Percentiles rank a stretch among this genome's conserved stretches.
Evolutionary conservation across 2,329 filamentous ascomycete genomes (phyloP).

Genomic region (Fusarium algeriense): DNA sequence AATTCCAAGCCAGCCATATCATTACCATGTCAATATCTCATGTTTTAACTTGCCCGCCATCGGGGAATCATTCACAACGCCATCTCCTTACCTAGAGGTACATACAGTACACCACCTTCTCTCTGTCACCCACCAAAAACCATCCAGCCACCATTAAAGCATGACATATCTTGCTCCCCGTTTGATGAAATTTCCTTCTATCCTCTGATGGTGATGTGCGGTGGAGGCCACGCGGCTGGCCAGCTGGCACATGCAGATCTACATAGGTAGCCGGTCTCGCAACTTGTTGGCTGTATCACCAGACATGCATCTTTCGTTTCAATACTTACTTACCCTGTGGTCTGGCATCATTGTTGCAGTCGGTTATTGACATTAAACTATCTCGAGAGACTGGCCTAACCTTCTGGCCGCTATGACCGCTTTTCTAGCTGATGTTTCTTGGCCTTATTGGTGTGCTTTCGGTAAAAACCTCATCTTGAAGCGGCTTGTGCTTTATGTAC

Average conservation of each 20-base stretch:
- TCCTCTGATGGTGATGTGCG: neutral
- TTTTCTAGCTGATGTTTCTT: neutral
- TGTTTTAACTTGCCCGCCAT: constrained; percentile 2
- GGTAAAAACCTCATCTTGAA: neutral
- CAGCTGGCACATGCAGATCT: constrained; percentile 17
- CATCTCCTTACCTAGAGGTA: neutral
- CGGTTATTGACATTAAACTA: neutral
- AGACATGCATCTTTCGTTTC: constrained; percentile 5
- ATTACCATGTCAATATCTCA: constrained; percentile 24
- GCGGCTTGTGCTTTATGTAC: neutral
- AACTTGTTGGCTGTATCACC: neutral
- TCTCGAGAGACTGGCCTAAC: neutral
- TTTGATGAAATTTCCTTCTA: neutral
- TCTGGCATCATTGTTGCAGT: neutral
- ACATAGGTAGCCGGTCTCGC: constrained; percentile 1
- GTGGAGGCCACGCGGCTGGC: constrained; percentile 19
- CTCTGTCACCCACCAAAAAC: constrained; percentile 20
- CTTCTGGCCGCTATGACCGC: neutral
- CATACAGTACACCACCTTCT: constrained; percentile 5
- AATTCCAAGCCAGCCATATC: constrained; percentile 14
- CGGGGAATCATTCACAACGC: neutral
- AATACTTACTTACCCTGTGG: neutral
- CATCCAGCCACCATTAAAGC: neutral
- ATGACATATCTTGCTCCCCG: neutral
- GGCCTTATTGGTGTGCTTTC: neutral